phyloP scores from a whole-genome alignment of 345 rosid genomes.

The Anastatica hierochuntica region DNA sequence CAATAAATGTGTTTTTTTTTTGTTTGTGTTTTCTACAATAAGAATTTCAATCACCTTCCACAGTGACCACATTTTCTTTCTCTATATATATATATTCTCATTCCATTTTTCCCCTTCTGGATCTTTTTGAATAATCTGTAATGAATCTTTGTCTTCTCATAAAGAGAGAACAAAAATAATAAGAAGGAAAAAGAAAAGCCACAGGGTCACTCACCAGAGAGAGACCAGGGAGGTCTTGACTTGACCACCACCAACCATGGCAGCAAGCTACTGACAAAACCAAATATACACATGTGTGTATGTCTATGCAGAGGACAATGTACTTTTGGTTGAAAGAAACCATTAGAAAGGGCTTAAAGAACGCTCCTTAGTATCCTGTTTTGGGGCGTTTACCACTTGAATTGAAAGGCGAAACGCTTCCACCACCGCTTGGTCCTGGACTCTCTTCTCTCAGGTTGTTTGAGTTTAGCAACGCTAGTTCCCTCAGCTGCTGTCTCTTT shows the following conservation, averaged over 20 bases:
- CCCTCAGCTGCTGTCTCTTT: slow-evolving; percentile 95
- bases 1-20: slow-evolving; percentile 13
- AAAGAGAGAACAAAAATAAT: slow-evolving; percentile 4
- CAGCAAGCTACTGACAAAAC: slow-evolving; percentile 13
- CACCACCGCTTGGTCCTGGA: slow-evolving; percentile 74
- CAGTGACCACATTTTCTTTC: slow-evolving; percentile 10
- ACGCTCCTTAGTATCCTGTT: slow-evolving; percentile 63
- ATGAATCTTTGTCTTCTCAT: slow-evolving; percentile 15
- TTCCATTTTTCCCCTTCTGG: neutral
- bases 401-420: slow-evolving; percentile 90
- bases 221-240: slow-evolving; percentile 17
- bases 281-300: slow-evolving; percentile 19
- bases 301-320: slow-evolving; percentile 22
- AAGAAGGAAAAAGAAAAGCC: slow-evolving; percentile 6
- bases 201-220: slow-evolving; percentile 26
- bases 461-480: slow-evolving; percentile 85
- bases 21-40: slow-evolving; percentile 32
- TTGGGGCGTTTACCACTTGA: slow-evolving; percentile 95
- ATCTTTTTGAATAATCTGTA: slow-evolving; percentile 17
- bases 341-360: neutral
- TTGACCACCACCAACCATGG: slow-evolving; percentile 24
- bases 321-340: slow-evolving; percentile 12
- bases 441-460: slow-evolving; percentile 93
- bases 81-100: slow-evolving; percentile 14
- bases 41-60: slow-evolving; percentile 23